Evolutionary conservation across 148 eudicot genomes (phyloP).

Genomic region (Rheum nobile): DNA sequence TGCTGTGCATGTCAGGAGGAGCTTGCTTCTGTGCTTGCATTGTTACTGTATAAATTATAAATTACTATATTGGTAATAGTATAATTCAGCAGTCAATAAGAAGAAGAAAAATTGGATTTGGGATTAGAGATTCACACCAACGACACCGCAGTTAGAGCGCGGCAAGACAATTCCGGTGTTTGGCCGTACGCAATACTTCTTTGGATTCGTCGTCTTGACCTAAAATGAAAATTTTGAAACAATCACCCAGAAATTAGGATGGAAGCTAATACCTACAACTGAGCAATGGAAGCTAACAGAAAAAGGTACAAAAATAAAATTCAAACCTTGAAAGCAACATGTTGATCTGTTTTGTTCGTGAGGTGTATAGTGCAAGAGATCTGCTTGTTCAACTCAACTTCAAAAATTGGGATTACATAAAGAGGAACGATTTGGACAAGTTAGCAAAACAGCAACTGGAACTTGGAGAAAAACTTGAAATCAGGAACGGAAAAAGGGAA

Average conservation of each 20-base stretch:
- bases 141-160: constrained; percentile 49
- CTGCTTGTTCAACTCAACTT: constrained; percentile 97
- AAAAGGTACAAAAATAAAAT: background rate
- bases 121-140: constrained; percentile 25
- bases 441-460: background rate
- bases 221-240: background rate
- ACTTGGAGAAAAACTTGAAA: background rate
- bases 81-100: background rate
- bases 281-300: background rate
- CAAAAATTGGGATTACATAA: background rate
- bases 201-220: constrained; percentile 46
- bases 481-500: background rate
- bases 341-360: constrained; percentile 51
- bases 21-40: constrained; percentile 86
- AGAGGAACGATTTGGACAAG: background rate
- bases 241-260: background rate
- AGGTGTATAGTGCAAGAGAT: constrained; percentile 65
- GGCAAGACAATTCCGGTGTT: constrained; percentile 68
- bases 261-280: background rate
- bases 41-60: constrained; percentile 30
- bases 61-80: background rate
- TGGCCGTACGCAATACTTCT: constrained; percentile 82
- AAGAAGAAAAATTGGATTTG: background rate
- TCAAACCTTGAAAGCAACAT: constrained; percentile 85
- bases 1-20: constrained; percentile 77